phyloP scores from a whole-genome alignment of 192 early-diverging fungal species.

The Phlyctochytrium bullatum region DNA sequence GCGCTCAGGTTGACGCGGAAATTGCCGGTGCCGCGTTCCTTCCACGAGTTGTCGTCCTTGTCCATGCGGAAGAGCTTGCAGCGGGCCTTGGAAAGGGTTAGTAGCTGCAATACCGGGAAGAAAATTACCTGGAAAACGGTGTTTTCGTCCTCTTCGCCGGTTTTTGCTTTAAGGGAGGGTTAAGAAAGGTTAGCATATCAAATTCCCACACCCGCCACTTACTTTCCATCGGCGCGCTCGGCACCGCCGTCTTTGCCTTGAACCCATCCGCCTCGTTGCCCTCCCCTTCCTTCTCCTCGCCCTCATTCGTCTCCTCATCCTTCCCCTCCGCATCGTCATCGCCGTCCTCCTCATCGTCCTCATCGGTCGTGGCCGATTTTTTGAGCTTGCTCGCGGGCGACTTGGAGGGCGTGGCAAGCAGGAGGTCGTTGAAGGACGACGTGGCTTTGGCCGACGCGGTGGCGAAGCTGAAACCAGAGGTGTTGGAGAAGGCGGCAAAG shows the following conservation, averaged over 20 bases:
- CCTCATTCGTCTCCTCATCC: constrained; percentile 12
- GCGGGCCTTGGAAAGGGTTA: constrained; percentile 7
- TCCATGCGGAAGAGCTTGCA: constrained; percentile 31
- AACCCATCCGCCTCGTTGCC: constrained; percentile 6
- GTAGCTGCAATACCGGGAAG: neutral
- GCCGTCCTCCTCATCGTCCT: neutral
- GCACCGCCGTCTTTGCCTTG: constrained; percentile 2
- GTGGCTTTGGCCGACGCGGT: neutral
- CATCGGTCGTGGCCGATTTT: neutral
- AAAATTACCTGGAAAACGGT: constrained; percentile 22
- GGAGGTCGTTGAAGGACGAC: constrained; percentile 4
- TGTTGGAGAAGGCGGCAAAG: too few species aligned
- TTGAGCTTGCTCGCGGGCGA: neutral
- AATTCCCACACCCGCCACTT: neutral
- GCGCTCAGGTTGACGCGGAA: constrained; percentile 13
- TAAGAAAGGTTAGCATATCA: constrained; percentile 5
- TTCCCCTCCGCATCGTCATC: constrained; percentile 10
- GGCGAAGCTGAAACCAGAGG: neutral
- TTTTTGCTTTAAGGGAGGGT: constrained; percentile 8
- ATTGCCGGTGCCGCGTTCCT: constrained; percentile 27
- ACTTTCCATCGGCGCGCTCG: neutral
- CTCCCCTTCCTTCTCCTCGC: constrained; percentile 16
- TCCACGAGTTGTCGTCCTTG: constrained; percentile 17
- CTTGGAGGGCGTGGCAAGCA: constrained; percentile 3
- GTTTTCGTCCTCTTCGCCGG: constrained; percentile 29